These are phyloP conservation scores for Leccinum glutinopallens DNA, from an alignment of 1,284 basidiomycete species.

Conservation along the genomic window DNA sequence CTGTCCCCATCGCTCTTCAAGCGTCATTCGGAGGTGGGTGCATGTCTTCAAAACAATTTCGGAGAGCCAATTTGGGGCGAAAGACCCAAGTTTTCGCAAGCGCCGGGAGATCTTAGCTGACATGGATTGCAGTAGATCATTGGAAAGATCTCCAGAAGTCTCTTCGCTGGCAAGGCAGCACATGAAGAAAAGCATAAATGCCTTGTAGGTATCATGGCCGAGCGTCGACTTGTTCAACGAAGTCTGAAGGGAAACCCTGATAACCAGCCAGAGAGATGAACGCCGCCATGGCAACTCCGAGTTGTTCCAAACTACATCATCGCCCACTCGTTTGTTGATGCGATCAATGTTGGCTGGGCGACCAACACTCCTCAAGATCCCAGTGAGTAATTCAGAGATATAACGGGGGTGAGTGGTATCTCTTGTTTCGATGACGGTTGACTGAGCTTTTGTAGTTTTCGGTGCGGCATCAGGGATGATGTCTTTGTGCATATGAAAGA, in stretches of 20 bases:
- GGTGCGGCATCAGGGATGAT: neutral
- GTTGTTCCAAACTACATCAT: neutral
- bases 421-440: neutral
- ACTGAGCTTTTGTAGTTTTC: neutral
- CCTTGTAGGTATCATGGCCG: neutral
- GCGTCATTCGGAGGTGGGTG: no score
- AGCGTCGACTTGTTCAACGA: neutral
- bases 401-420: conserved; percentile 2
- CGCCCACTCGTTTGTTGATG: neutral
- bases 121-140: conserved; percentile 34
- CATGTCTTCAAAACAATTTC: no score
- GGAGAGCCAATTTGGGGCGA: no score
- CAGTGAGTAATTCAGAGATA: neutral
- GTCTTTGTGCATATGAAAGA: neutral
- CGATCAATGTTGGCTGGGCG: neutral
- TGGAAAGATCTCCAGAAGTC: conserved; percentile 26
- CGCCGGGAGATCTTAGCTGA: no score
- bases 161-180: conserved; percentile 33
- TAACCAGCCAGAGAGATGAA: neutral
- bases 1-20: no score
- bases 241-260: neutral
- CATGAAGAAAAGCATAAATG: conserved; percentile 23
- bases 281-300: conserved; percentile 3
- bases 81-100: no score
- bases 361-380: neutral